Base-by-base conservation (phyloP, 2,329 filamentous ascomycete species). In the Colletotrichum spaethianum region DNA sequence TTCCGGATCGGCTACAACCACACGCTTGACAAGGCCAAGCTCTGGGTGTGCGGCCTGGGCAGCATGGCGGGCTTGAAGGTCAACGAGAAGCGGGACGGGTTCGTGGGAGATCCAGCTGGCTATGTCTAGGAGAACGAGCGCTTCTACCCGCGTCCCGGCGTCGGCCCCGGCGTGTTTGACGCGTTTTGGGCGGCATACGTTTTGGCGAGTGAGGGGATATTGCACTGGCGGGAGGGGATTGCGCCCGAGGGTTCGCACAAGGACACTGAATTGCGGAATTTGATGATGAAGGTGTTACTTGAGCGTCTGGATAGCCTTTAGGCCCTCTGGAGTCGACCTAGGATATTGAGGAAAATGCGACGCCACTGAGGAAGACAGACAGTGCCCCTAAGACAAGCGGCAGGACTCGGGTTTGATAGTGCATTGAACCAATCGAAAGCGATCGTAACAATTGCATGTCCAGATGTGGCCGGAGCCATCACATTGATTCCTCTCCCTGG, bases 121-220 rank as follows among this genome's bases (percentile, higher is more conserved):
- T 38, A 31, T 5, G 52, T 70, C 52, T 64, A 57, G 67, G 46
- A 40, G 33, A 67, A 61, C 56, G 56, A 67, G 63, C 63, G 52
- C 12, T 67, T 55, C 63, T 70, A 61, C 26, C 67, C 67, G 31
- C 67, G 67, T 1, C 67, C 67, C 40, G 63, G 44, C 46, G 46
- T 70, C 23, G 63, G 53, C n/a, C 16, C 55, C 6, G 64, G 56
- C 14, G 57, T 67, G 2, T 68, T 68, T 23, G 59, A 68, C 38
- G 65, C 36, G 23, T 68, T 63, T 18, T 55, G 57, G 57, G 59
- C 38, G 20, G 57, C 38, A 4, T 68, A 68, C 50, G 2, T 56
- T 16, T 20, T 63, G 28, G 59, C 36, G 28, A 50, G 65, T 18
- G 65, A 63, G 31, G 48, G 16, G 0, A 68, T 68, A n/a, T 18